Evolutionary conservation across 192 early-diverging fungal species (phyloP).

Genomic region (Endogone sp.): DNA sequence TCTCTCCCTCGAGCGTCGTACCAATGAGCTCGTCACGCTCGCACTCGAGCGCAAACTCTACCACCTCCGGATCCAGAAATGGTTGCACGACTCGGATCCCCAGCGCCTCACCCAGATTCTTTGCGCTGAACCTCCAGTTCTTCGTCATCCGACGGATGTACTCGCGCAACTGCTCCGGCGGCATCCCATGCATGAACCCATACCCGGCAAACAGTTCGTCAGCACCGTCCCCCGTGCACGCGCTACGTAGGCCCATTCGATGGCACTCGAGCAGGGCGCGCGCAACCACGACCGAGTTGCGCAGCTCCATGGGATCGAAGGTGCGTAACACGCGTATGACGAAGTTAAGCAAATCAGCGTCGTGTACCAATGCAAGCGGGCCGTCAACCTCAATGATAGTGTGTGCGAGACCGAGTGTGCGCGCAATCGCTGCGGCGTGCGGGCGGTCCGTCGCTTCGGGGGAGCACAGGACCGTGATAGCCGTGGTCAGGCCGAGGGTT

Average conservation of each 20-base stretch:
- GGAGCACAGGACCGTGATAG: slow-evolving; percentile 48
- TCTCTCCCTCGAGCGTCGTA: slow-evolving; percentile 3
- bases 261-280: slow-evolving; percentile 41
- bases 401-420: slow-evolving; percentile 37
- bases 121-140: slow-evolving; percentile 50
- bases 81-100: slow-evolving; percentile 46
- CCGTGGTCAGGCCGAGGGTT: slow-evolving; percentile 32
- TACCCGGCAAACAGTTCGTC: slow-evolving; percentile 75
- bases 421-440: slow-evolving; percentile 46
- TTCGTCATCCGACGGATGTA: slow-evolving; percentile 47
- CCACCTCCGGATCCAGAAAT: slow-evolving; percentile 46
- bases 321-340: slow-evolving; percentile 50
- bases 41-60: slow-evolving; percentile 50
- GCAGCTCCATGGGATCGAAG: slow-evolving; percentile 72
- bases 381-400: slow-evolving; percentile 37
- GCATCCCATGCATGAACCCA: slow-evolving; percentile 52
- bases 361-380: slow-evolving; percentile 26
- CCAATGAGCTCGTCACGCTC: slow-evolving; percentile 15
- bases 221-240: slow-evolving; percentile 64
- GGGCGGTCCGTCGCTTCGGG: slow-evolving; percentile 46
- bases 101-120: slow-evolving; percentile 39
- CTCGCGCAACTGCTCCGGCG: slow-evolving; percentile 32
- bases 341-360: slow-evolving; percentile 39
- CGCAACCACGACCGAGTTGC: slow-evolving; percentile 59
- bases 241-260: slow-evolving; percentile 33